Evolutionary conservation across 371 early-diverging fungal species (phyloP).

Genomic region (Parasitella parasitica): DNA sequence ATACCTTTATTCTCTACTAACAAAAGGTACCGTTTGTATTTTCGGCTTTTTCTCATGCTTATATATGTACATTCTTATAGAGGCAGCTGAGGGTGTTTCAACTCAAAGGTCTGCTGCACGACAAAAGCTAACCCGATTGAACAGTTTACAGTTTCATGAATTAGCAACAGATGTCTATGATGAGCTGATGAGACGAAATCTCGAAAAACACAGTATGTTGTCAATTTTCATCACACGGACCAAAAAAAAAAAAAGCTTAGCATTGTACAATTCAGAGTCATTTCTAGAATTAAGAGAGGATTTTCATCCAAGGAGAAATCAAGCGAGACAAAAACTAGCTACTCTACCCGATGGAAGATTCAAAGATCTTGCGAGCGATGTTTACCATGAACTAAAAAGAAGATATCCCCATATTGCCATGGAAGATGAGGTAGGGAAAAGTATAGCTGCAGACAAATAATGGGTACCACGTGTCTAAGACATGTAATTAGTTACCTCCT

Average conservation of each 20-base stretch:
- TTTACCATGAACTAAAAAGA: conserved; percentile 80
- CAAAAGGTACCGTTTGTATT: conserved; percentile 34
- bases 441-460: not conserved
- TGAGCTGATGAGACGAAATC: conserved; percentile 78
- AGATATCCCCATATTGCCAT: conserved; percentile 60
- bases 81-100: conserved; percentile 50
- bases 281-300: conserved; percentile 82
- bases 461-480: not conserved
- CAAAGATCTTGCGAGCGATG: conserved; percentile 90
- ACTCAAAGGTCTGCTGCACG: conserved; percentile 69
- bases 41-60: not conserved
- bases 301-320: conserved; percentile 95
- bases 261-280: conserved; percentile 60
- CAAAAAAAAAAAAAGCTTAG: not conserved
- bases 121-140: conserved; percentile 83
- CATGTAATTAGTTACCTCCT: conserved; percentile 21
- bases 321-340: conserved; percentile 95
- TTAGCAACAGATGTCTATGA: conserved; percentile 95
- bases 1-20: conserved; percentile 30
- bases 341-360: conserved; percentile 84
- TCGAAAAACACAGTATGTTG: conserved; percentile 61
- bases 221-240: not conserved
- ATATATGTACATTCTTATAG: conserved; percentile 17
- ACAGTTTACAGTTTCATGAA: conserved; percentile 88
- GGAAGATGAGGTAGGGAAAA: conserved; percentile 29